Base-by-base conservation (phyloP, 495 filamentous ascomycete species). In the Talaromyces nanjingensis region DNA sequence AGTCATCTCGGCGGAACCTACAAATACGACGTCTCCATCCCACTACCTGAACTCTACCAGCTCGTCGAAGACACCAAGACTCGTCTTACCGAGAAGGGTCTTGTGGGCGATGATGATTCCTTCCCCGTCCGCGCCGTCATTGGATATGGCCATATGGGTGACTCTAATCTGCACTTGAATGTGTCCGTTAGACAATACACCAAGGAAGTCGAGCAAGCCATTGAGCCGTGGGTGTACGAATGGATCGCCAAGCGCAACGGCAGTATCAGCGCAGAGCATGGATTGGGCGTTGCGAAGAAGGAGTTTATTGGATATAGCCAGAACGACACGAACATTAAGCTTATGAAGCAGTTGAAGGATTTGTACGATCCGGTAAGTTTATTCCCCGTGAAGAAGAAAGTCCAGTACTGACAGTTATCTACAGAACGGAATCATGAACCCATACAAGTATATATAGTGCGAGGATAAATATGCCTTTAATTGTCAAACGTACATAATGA, bases 141-240 rank as follows among this genome's bases (percentile, higher is more conserved):
- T n/a, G 94, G 94, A 3, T 98, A 96, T 70, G 94, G 94, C 11
- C 94, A 98, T 74, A 97, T 98, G 91, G 94, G 94, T 33, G 94
- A 98, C 73, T 86, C 89, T 4, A 98, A 98, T 73, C 73, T 98
- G 66, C 94, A 98, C 75, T 78, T 98, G 63, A 98, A 98, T 74
- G 81, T 98, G 18, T 77, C 90, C 0, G 89, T 88, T 25, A 77
- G 93, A 63, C 76, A 87, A 63, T 98, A 91, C 73, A 90, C 92
- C 74, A 92, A 91, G 77, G 79, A 87, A 60, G 92, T 98, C 24
- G 94, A 98, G 80, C 84, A 92, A 76, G 84, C 79, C 52, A 83
- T 98, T 25, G 94, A 98, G 77, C 94, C 94, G 3, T 98, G 89
- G 78, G 89, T 98, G 31, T 98, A 97, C 70, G 92, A 98, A 74